These are phyloP conservation scores for Pestalotiopsis sp. DNA, from an alignment of 2,329 filamentous ascomycete genomes.

Conservation along the genomic window DNA sequence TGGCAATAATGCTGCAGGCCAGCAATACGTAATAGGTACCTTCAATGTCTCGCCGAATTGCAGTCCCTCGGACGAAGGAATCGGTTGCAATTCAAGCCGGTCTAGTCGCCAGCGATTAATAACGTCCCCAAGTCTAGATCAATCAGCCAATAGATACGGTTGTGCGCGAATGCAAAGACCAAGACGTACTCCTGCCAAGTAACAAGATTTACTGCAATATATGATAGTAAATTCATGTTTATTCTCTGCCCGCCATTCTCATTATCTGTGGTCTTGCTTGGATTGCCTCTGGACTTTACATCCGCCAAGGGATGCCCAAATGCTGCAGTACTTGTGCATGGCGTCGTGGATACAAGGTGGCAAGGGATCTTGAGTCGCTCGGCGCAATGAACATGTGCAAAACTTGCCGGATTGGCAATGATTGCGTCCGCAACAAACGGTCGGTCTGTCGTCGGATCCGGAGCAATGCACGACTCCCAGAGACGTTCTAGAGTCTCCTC, in stretches of 20 bases:
- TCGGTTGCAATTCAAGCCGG: slow-evolving; percentile 69
- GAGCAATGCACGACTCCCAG: slow-evolving; percentile 84
- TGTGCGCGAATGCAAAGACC: neutral
- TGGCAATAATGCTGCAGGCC: slow-evolving; percentile 79
- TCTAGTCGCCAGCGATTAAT: slow-evolving; percentile 79
- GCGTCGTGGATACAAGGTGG: slow-evolving; percentile 94
- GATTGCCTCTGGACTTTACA: slow-evolving; percentile 52
- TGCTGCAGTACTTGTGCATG: slow-evolving; percentile 78
- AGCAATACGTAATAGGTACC: slow-evolving; percentile 86
- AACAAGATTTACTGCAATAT: slow-evolving; percentile 81
- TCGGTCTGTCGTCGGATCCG: slow-evolving; percentile 43
- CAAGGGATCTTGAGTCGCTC: slow-evolving; percentile 75
- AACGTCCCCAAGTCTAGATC: slow-evolving; percentile 68
- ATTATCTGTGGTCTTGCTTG: slow-evolving; percentile 40
- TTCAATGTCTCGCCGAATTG: slow-evolving; percentile 73
- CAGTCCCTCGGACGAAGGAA: slow-evolving; percentile 79
- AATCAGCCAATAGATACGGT: no score
- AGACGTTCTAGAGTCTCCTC: slow-evolving; percentile 79
- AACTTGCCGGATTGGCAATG: slow-evolving; percentile 78
- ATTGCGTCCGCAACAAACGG: slow-evolving; percentile 86
- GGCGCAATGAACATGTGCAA: slow-evolving; percentile 75
- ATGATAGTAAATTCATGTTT: slow-evolving; percentile 75
- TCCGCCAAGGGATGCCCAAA: slow-evolving; percentile 78
- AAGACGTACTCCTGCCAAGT: slow-evolving; percentile 72
- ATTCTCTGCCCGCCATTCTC: slow-evolving; percentile 49